Evolutionary conservation across 179 eudicot genomes (phyloP).

Genomic region (Beta corolliflora): DNA sequence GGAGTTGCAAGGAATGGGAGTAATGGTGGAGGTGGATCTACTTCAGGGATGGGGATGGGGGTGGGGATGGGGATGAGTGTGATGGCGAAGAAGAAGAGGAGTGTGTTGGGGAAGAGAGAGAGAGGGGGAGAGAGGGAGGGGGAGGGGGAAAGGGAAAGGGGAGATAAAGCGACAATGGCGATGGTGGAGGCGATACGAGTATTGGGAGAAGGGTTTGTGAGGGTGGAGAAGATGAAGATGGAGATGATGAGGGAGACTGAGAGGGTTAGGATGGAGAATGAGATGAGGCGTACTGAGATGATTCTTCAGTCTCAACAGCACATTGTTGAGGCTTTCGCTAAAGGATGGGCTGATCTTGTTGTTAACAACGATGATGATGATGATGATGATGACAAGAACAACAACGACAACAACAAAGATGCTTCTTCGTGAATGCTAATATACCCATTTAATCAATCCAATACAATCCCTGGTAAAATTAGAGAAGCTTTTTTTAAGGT

Average conservation of each 20-base stretch:
- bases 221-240: slow-evolving; percentile 87
- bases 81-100: slow-evolving; percentile 11
- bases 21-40: slow-evolving; percentile 7
- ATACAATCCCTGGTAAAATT: background rate
- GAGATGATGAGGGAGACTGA: slow-evolving; percentile 76
- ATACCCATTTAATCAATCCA: background rate
- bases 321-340: slow-evolving; percentile 70
- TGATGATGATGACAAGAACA: background rate
- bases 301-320: slow-evolving; percentile 74
- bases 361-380: slow-evolving; percentile 21
- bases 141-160: slow-evolving; percentile 42
- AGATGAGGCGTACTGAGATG: slow-evolving; percentile 86
- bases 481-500: background rate
- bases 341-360: slow-evolving; percentile 41
- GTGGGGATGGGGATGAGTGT: slow-evolving; percentile 11
- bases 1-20: slow-evolving; percentile 28
- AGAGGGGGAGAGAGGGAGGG: slow-evolving; percentile 33
- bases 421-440: background rate
- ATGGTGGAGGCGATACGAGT: slow-evolving; percentile 62
- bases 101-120: slow-evolving; percentile 6
- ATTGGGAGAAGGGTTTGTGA: slow-evolving; percentile 81
- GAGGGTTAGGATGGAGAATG: slow-evolving; percentile 78
- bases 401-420: background rate
- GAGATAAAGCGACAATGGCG: slow-evolving; percentile 36
- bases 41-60: background rate